Evolutionary conservation across 192 early-diverging fungal species (phyloP), one percentile per base, ranked within the genome.

Genomic region (Haplosporangium gracile): DNA sequence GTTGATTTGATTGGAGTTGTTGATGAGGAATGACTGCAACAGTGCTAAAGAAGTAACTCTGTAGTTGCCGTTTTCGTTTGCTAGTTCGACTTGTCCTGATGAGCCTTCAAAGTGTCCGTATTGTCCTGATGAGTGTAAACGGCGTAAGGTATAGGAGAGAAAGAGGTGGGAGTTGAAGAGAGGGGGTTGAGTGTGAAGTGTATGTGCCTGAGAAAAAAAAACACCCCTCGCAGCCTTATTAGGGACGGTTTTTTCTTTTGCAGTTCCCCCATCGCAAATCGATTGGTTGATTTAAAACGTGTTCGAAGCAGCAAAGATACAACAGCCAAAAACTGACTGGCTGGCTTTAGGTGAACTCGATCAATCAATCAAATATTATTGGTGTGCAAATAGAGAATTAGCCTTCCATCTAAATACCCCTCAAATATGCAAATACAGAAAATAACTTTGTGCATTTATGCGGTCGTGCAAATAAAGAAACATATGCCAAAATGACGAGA

Each of bases 1-100:
- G 60, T 68, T 72, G 78, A 36, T 81, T 72, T 53, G 74, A 45
- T 70, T 75, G 79, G 49, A 57, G 79, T 51, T 51, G 43, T 38
- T 26, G 70, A 60, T 15, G 71, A 24, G 49, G 39, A 24, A 39
- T 26, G 60, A 2, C 55, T 57, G 26, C 2, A 32, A 11, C 2
- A 3, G 60, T n/a, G 55, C 8, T 55, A 2, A 26, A 10, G 57
- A 60, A n/a, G 24, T 13, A 29, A 15, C 11, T 32, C 49, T 51
- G 49, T 51, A 4, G 20, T 51, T 38, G 32, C 51, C 39, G 24
- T 39, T 26, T 26, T 42, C 36, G 72, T n/a, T 49, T 29, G 29
- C 32, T 53, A n/a, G 8, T 53, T 53, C 43, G 39, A 43, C 43
- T 29, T 74, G 70, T 39, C 26, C 43, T 74, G 26, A 47, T 73